These are phyloP conservation scores for Boletus rubroflammeus DNA, from an alignment of 768 basidiomycete species.

Conservation along the genomic window DNA sequence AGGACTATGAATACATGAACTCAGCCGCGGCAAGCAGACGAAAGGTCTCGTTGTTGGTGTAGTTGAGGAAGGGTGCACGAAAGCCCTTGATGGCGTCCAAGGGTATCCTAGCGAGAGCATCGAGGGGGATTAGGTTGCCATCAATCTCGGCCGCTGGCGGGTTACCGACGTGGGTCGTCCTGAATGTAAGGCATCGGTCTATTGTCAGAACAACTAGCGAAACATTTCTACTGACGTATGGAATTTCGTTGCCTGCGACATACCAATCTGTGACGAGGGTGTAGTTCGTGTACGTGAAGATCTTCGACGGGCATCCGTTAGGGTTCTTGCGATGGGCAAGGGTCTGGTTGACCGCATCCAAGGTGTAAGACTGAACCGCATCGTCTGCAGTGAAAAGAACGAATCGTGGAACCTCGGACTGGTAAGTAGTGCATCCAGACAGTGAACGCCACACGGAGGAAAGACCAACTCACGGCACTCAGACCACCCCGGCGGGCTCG, in stretches of 20 bases:
- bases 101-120: background rate
- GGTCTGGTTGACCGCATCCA: conserved; percentile 3
- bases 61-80: conserved; percentile 2
- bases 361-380: background rate
- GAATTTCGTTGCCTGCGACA: conserved; percentile 4
- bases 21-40: background rate
- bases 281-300: conserved; percentile 3
- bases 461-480: background rate
- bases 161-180: conserved; percentile 1
- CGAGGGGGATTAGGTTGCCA: background rate
- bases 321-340: background rate
- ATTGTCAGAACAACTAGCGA: background rate
- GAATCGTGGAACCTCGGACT: background rate
- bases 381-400: conserved; percentile 1
- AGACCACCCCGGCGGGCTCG: background rate
- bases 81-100: background rate
- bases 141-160: background rate
- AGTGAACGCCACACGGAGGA: background rate
- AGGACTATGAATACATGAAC: too few relatives aligned
- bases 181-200: background rate
- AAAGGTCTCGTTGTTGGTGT: background rate
- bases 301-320: background rate
- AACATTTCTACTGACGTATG: background rate
- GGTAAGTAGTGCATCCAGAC: background rate
- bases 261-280: conserved; percentile 8